Conservation (phyloP, 2,329 filamentous ascomycete genomes). For the Nigrospora sphaerica region DNA sequence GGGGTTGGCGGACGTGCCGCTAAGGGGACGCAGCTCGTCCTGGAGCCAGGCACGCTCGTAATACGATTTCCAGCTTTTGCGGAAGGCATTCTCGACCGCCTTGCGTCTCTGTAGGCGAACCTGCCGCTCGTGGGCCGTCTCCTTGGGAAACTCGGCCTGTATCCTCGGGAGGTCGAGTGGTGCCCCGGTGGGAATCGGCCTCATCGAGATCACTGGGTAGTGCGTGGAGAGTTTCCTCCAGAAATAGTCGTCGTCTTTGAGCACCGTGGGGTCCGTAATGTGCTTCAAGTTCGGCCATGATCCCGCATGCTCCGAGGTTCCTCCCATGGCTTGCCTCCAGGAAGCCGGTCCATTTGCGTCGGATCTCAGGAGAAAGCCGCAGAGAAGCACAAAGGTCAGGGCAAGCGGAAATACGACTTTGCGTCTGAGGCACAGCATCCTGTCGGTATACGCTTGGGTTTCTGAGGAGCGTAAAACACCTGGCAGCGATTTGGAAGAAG, state of each 20-base stretch:
- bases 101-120: constrained; percentile 10
- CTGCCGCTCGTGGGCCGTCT: constrained; percentile 8
- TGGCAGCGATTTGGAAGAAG: no score
- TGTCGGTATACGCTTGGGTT: no score
- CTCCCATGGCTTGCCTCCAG: no score
- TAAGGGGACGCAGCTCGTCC: constrained; percentile 34
- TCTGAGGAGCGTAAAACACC: no score
- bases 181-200: constrained; percentile 11
- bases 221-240: constrained; percentile 16
- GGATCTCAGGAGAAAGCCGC: background rate
- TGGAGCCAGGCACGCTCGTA: constrained; percentile 31
- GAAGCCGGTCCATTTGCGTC: no score
- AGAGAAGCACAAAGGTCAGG: background rate
- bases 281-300: background rate
- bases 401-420: background rate
- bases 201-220: constrained; percentile 13
- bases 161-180: constrained; percentile 13
- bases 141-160: constrained; percentile 10
- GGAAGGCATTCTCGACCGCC: constrained; percentile 13
- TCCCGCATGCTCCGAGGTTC: background rate
- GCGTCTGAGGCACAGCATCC: background rate
- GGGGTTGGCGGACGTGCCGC: constrained; percentile 27
- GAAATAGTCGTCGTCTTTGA: constrained; percentile 15
- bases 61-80: constrained; percentile 29
- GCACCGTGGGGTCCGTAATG: constrained; percentile 3